Conservation (phyloP, 257 asterid genomes). For the Nicotiana tomentosiformis region DNA sequence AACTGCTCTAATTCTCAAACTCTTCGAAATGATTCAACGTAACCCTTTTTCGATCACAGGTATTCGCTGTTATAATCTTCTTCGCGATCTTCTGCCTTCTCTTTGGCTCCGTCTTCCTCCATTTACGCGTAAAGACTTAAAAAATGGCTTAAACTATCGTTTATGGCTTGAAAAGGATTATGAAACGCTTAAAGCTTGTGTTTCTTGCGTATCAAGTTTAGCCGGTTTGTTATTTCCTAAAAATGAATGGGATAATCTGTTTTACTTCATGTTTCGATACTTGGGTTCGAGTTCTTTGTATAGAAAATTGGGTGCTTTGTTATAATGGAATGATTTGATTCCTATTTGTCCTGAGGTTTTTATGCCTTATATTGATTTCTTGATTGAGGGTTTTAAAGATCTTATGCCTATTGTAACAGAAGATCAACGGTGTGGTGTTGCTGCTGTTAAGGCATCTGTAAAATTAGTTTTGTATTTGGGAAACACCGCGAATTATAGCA, state of each 20-base stretch:
- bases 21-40: not conserved
- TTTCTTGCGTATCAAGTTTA: no score
- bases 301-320: not conserved
- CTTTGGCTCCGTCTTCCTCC: not conserved
- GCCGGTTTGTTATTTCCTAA: not conserved
- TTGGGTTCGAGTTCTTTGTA: not conserved
- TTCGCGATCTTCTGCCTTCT: not conserved
- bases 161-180: no score
- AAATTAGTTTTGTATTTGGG: not conserved
- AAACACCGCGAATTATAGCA: not conserved
- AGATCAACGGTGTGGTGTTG: not conserved
- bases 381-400: not conserved
- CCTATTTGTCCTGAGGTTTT: constrained; percentile 3
- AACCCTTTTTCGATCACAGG: not conserved
- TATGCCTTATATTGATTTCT: not conserved
- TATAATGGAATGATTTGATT: not conserved
- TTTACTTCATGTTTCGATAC: not conserved
- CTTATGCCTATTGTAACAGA: no score
- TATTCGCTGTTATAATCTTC: not conserved
- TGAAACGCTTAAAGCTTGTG: no score
- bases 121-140: not conserved
- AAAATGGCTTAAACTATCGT: no score
- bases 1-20: not conserved
- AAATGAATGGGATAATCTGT: not conserved
- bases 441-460: not conserved